Evolutionary conservation across 441 rosid species (phyloP).

Genomic region (Pelargonium exstipulatum): DNA sequence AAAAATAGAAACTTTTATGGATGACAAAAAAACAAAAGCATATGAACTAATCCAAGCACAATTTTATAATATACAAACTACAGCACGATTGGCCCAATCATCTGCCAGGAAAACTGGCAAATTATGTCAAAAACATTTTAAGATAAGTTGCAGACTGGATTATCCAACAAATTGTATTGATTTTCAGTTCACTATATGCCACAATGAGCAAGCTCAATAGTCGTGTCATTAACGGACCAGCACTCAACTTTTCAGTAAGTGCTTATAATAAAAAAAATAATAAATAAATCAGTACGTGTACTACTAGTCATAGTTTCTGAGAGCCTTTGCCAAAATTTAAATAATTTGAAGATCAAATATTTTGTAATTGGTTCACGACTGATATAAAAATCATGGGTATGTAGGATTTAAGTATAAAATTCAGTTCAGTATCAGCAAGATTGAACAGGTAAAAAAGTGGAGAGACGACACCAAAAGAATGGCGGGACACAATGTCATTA

Average conservation of each 20-base stretch:
- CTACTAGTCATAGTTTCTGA: too few species aligned
- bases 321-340: neutral
- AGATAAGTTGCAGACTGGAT: neutral
- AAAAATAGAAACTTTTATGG: slow-evolving; percentile 1
- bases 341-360: neutral
- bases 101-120: neutral
- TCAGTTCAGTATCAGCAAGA: neutral
- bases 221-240: neutral
- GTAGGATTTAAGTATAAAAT: neutral
- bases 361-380: neutral
- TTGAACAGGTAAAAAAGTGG: neutral
- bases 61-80: slow-evolving; percentile 7
- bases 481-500: neutral
- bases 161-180: neutral
- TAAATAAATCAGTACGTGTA: neutral
- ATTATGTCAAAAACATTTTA: neutral
- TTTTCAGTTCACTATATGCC: neutral
- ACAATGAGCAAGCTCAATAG: neutral
- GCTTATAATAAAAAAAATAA: neutral
- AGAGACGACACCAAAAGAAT: neutral
- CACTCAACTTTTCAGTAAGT: neutral
- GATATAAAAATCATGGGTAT: neutral
- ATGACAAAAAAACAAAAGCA: slow-evolving; percentile 2
- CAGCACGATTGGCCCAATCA: neutral
- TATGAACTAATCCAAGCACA: neutral